Percentiles rank a stretch among this genome's conserved stretches.
Evolutionary conservation across 2,329 filamentous ascomycete species (phyloP).

Genomic region (Aureobasidium subglaciale): DNA sequence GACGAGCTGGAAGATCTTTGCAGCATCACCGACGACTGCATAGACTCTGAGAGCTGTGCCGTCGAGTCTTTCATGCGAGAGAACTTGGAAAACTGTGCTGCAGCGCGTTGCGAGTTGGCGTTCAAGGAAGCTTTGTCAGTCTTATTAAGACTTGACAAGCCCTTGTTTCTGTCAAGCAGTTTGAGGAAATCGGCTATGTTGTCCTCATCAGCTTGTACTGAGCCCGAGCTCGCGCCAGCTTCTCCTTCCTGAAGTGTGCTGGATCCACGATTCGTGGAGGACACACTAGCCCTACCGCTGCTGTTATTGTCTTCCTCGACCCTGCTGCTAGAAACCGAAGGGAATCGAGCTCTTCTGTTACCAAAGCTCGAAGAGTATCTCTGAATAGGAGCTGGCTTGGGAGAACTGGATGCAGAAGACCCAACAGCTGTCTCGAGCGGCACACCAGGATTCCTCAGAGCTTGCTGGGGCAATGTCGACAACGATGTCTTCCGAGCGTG

Average conservation of each 20-base stretch:
- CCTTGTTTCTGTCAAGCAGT: conserved; percentile 78
- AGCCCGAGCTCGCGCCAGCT: conserved; percentile 48
- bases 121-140: conserved; percentile 43
- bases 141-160: conserved; percentile 70
- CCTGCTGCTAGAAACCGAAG: conserved; percentile 65
- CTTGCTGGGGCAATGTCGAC: conserved; percentile 68
- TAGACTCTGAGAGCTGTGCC: conserved; percentile 80
- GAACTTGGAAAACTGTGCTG: conserved; percentile 75
- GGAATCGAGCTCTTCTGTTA: conserved; percentile 70
- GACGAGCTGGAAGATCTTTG: conserved; percentile 75
- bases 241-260: conserved; percentile 66
- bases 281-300: conserved; percentile 71
- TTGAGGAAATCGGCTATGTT: conserved; percentile 92
- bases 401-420: conserved; percentile 65
- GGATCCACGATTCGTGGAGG: conserved; percentile 66
- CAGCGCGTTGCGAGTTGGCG: conserved; percentile 65
- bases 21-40: conserved; percentile 81
- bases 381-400: conserved; percentile 68
- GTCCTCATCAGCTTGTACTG: conserved; percentile 74
- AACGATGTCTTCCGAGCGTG: conserved; percentile 63
- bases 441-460: conserved; percentile 57
- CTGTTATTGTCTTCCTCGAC: conserved; percentile 67
- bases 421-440: conserved; percentile 53
- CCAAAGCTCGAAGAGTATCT: conserved; percentile 93
- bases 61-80: conserved; percentile 86